Evolutionary conservation across 2,329 filamentous ascomycete genomes (phyloP), one percentile per base, ranked within the genome.

Genomic region (Alternaria conjuncta): DNA sequence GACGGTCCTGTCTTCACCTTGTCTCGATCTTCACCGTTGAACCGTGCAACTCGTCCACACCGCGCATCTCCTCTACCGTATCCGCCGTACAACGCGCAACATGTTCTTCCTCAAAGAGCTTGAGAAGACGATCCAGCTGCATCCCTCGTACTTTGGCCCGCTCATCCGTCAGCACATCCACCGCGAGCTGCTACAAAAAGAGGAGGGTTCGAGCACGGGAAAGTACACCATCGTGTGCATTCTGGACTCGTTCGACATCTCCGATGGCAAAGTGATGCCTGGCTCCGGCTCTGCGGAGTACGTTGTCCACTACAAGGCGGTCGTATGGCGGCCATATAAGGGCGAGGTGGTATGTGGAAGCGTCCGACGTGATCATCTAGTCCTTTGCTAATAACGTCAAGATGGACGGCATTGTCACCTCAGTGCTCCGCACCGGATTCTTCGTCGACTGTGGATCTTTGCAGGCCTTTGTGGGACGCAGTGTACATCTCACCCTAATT

Each of bases 101-200:
- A 99, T 99, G 96, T 99, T 98, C 83, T 99, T 99, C 85, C 92
- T 99, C 70, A 93, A 97, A 83, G 95, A 97, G 79, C 91, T 98
- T 82, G 94, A 97, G 84, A 94, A 95, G 79, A 91, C 93, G 78
- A 94, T 98, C 75, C 94, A 93, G 72, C 88, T 99, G 76, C 96
- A 99, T 79, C 96, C 96, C 26, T 98, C 95, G 12, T 99, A 96
- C 84, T 98, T 99, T 79, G 94, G 94, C 62, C 91, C 93, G 67
- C 93, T 96, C 78, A 96, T 97, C 85, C 91, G 95, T 74, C 92
- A 96, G 72, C 90, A 97, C 74, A 92, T 99, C 44, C 95, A 92
- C 55, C 91, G 92, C 72, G 94, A 95, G 81, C 89, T 99, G 26
- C 87, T 97, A 69, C 91, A 92, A 77, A 95, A 98, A 78, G 93